These are phyloP conservation scores for Pachysolen tannophilus DNA, from an alignment of 805 yeast species.

Conservation along the genomic window DNA sequence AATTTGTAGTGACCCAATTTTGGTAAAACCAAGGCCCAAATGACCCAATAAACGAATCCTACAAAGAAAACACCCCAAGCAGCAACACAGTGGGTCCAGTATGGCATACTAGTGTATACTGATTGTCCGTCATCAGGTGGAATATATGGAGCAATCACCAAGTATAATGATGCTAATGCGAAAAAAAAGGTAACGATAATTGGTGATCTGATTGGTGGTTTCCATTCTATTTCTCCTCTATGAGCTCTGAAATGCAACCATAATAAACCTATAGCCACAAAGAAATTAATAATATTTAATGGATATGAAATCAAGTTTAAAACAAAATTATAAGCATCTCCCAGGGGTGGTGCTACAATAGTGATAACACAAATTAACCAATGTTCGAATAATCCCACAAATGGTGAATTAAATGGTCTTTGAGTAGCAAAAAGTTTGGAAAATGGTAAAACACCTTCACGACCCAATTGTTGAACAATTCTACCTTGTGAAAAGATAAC, in stretches of 20 bases:
- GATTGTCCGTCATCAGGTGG: constrained; percentile 63
- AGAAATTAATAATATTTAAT: constrained; percentile 63
- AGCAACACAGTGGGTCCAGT: constrained; percentile 74
- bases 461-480: constrained; percentile 70
- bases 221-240: constrained; percentile 49
- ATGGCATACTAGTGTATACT: constrained; percentile 65
- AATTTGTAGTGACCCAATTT: constrained; percentile 42
- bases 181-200: constrained; percentile 59
- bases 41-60: constrained; percentile 59
- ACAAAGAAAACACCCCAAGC: constrained; percentile 67
- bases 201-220: constrained; percentile 41
- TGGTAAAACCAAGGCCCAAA: constrained; percentile 58
- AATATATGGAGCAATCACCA: constrained; percentile 70
- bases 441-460: constrained; percentile 76
- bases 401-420: constrained; percentile 67
- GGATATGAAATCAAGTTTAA: constrained; percentile 78
- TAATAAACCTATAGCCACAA: constrained; percentile 55
- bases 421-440: constrained; percentile 63
- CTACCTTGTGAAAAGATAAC: constrained; percentile 81
- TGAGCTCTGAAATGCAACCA: constrained; percentile 44
- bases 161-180: constrained; percentile 54
- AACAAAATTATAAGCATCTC: constrained; percentile 80
- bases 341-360: constrained; percentile 76
- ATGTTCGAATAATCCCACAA: constrained; percentile 67
- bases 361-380: constrained; percentile 69